Evolutionary conservation across 2,329 filamentous ascomycete species (phyloP).

Genomic region (Colletotrichum lini): DNA sequence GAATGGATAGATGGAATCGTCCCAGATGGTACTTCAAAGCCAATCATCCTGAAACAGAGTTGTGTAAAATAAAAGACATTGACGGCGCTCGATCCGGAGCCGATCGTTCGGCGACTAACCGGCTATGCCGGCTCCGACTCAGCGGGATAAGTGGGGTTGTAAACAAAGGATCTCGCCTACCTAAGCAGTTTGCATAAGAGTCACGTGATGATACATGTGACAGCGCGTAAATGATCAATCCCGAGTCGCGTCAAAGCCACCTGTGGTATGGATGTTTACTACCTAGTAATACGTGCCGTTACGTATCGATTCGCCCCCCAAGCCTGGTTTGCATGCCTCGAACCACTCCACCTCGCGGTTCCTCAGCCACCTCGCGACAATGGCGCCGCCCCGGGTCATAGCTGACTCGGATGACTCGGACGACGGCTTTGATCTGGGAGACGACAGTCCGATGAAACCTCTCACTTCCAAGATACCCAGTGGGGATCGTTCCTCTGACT

Average conservation of each 20-base stretch:
- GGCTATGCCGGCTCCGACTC: neutral
- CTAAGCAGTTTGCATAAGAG: neutral
- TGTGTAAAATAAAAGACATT: neutral
- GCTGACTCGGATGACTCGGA: constrained; percentile 44
- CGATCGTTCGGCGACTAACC: neutral
- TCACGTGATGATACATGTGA: neutral
- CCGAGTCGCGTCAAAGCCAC: neutral
- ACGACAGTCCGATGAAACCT: constrained; percentile 30
- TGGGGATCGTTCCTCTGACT: constrained; percentile 45
- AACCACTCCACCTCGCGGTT: constrained; percentile 5
- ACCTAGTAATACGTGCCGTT: neutral
- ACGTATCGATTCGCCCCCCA: constrained; percentile 24
- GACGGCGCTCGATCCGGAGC: neutral
- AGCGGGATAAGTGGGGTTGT: neutral
- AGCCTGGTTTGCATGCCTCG: constrained; percentile 3
- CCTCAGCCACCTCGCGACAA: constrained; percentile 31
- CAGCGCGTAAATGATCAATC: neutral
- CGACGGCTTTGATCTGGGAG: constrained; percentile 21
- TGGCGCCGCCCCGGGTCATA: constrained; percentile 40
- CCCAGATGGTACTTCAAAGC: neutral
- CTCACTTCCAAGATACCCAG: constrained; percentile 15
- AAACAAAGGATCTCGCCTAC: no score
- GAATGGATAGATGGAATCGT: neutral
- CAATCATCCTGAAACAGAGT: no score
- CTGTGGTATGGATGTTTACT: neutral